Conservation (phyloP, 306 rosid genomes). For the Ziziphus jujuba region DNA sequence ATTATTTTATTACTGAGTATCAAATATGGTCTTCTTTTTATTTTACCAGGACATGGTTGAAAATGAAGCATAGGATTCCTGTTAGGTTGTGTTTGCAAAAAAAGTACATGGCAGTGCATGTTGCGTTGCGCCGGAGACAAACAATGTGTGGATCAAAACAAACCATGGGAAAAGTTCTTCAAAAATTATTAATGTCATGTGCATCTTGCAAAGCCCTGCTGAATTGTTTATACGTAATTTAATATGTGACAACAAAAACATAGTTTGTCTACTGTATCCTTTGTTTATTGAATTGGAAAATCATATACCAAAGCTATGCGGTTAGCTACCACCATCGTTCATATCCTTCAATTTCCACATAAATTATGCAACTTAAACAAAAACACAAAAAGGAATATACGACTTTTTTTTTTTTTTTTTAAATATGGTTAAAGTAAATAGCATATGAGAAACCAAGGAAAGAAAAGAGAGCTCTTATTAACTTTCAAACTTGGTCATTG, state of each 20-base stretch:
- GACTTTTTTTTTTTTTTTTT: too few species aligned
- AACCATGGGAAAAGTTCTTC: slow-evolving; percentile 15
- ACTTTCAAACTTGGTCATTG: too few species aligned
- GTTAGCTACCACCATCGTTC: too few species aligned
- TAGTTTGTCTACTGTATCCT: not conserved
- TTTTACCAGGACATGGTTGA: slow-evolving; percentile 5
- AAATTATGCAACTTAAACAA: too few species aligned
- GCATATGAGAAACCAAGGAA: not conserved
- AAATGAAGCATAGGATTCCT: slow-evolving; percentile 35
- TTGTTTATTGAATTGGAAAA: too few species aligned
- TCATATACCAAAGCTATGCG: too few species aligned
- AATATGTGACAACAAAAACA: not conserved
- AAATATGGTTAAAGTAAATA: too few species aligned
- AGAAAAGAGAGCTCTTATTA: not conserved
- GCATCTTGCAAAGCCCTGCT: slow-evolving; percentile 24
- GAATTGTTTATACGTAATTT: slow-evolving; percentile 3
- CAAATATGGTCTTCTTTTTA: too few species aligned
- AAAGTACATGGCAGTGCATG: slow-evolving; percentile 33
- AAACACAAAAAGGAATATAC: too few species aligned
- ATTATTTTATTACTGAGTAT: too few species aligned
- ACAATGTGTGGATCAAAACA: slow-evolving; percentile 33
- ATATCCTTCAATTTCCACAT: too few species aligned
- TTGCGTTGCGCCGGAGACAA: slow-evolving; percentile 26
- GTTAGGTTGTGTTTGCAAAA: slow-evolving; percentile 4
- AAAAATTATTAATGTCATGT: slow-evolving; percentile 22